Base-by-base conservation (phyloP, 2,329 filamentous ascomycete species). In the Aspergillus ibericus region DNA sequence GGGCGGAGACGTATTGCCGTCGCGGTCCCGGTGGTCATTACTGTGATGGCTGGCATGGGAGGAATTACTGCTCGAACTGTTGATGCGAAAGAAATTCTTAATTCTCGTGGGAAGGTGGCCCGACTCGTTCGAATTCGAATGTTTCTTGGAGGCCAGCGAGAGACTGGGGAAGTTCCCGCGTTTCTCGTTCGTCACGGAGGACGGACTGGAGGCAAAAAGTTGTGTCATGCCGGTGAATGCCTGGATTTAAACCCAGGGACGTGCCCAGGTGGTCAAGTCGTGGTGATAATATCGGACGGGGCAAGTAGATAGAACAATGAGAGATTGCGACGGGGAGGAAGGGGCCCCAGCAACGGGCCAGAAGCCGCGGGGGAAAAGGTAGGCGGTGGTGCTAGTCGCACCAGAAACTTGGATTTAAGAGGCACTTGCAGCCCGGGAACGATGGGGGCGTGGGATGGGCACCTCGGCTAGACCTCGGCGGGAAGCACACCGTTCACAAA, bases 51-150 rank as follows among this genome's bases (percentile, higher is more conserved):
- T 68, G 34, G 60, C 76, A 58, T 76, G 75, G 57, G 75, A 77
- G 25, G 67, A 76, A 63, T 78, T 78, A 69, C 76, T 81, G 63
- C 77, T 76, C 56, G 76, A 80, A 70, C 80, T 86, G 71, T 81
- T 85, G 75, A 88, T 87, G 70, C 86, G 84, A 76, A 88, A 88
- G 75, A 88, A 88, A 72, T 87, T 88, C 78, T 85, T 87, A 77
- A 88, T 85, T 74, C 84, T 85, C 63, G 86, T 84, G 38, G 84
- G 84, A 59, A 86, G 78, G 68, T 86, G 83, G 64, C 69, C 69
- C 4, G 73, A 72, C 32, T 77, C 75, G 62, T 73, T 73, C 51
- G 72, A 68, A 57, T 73, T 73, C 51, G 72, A 68, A 57, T 79
- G 76, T 64, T 80, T 80, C 66, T 76, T 79, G 50, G 77, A 74